phyloP scores from a whole-genome alignment of 2,329 filamentous ascomycete genomes.

The Curvularia spicifera region DNA sequence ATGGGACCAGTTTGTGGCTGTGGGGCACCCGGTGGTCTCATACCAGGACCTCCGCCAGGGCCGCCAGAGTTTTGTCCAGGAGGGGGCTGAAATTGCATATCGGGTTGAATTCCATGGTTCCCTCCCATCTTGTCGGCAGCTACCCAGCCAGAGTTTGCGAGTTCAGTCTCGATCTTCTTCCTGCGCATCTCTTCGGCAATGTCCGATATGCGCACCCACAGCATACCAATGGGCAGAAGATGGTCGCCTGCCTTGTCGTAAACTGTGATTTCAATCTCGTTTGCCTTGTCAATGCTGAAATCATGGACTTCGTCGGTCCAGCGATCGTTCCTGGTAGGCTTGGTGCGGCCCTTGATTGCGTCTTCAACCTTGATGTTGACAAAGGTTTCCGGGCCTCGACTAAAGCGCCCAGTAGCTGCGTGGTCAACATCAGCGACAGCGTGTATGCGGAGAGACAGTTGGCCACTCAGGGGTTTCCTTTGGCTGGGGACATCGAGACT shows the following conservation, averaged over 20 bases:
- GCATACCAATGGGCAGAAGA: conserved; percentile 87
- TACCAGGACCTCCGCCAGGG: conserved; percentile 45
- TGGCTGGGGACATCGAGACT: conserved; percentile 95
- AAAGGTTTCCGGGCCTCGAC: conserved; percentile 90
- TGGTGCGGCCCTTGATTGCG: conserved; percentile 85
- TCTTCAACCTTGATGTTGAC: conserved; percentile 98
- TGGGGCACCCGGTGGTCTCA: conserved; percentile 50
- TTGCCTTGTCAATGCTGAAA: conserved; percentile 96
- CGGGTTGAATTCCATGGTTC: conserved; percentile 58
- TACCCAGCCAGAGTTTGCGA: conserved; percentile 94
- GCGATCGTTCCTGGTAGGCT: conserved; percentile 80
- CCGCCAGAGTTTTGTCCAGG: conserved; percentile 52
- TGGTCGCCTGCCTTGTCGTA: conserved; percentile 94
- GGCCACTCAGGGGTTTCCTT: conserved; percentile 92
- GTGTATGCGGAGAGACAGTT: conserved; percentile 83
- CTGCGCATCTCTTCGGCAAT: conserved; percentile 97
- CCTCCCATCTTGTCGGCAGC: conserved; percentile 93
- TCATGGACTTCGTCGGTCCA: conserved; percentile 93
- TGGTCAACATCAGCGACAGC: conserved; percentile 95
- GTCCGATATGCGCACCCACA: conserved; percentile 96
- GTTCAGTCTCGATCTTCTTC: conserved; percentile 95
- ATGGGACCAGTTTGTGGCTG: conserved; percentile 61
- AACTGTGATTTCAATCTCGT: conserved; percentile 96
- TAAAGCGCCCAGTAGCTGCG: conserved; percentile 79
- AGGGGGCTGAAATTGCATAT: conserved; percentile 61